Percentiles rank a stretch among this genome's conserved stretches.
Conservation (phyloP, 768 basidiomycete genomes). For the Pseudohyphozyma bogoriensis region DNA sequence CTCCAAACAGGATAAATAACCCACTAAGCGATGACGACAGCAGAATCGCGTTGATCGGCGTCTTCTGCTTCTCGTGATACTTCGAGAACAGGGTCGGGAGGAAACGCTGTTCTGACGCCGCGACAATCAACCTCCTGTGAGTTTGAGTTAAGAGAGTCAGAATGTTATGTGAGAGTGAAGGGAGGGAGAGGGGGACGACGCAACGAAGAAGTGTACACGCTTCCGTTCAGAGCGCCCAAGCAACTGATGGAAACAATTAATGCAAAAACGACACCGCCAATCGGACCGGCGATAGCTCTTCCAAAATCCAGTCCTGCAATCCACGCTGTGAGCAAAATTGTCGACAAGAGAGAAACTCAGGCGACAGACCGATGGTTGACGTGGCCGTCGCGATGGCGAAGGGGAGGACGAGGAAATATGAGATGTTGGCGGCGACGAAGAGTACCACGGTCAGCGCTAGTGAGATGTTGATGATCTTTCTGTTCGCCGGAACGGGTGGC, state of each 20-base stretch:
- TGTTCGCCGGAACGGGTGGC: background rate
- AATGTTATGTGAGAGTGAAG: constrained; percentile 19
- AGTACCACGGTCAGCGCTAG: constrained; percentile 39
- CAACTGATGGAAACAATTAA: constrained; percentile 87
- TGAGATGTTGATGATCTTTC: background rate
- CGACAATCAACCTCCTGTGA: constrained; percentile 70
- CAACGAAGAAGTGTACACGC: constrained; percentile 35
- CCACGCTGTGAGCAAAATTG: too few species aligned
- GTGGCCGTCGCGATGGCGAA: constrained; percentile 35
- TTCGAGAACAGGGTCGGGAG: constrained; percentile 74
- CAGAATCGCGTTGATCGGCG: constrained; percentile 78
- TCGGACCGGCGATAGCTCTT: constrained; percentile 66
- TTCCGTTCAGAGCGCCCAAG: constrained; percentile 74
- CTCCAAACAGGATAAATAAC: constrained; percentile 25
- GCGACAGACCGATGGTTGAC: constrained; percentile 8
- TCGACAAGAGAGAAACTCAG: too few species aligned
- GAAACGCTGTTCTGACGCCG: constrained; percentile 77
- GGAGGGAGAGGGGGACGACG: constrained; percentile 40
- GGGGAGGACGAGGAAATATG: constrained; percentile 85
- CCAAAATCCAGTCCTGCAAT: constrained; percentile 58
- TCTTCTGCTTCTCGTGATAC: constrained; percentile 61
- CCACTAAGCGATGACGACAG: constrained; percentile 62
- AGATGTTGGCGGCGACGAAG: constrained; percentile 71
- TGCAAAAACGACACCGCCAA: constrained; percentile 81
- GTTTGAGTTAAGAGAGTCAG: background rate